Base-by-base conservation (phyloP, 2,329 filamentous ascomycete genomes). In the Paracamarosporium sp. region DNA sequence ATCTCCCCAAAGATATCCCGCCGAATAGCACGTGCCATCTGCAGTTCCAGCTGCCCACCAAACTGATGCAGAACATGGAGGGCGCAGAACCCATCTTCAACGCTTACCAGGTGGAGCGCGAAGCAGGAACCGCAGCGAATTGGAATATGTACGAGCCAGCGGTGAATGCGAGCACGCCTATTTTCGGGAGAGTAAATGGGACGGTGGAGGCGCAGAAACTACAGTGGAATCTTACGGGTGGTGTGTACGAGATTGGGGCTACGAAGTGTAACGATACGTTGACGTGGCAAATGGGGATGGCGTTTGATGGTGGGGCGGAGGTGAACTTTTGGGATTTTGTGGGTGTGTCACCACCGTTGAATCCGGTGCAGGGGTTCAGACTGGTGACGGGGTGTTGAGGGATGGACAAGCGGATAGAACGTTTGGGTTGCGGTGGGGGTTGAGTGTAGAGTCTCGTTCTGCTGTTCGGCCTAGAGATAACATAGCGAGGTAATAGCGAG, bases 251-350 rank as follows among this genome's bases (percentile, higher is more conserved):
- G 0, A 53, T 73, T 8, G 64, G 63, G 12, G 33, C 58, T 33
- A 61, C 57, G 33, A 41, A 40, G 13, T 74, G 70, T 36, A 70
- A 66, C 47, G 62, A 68, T 44, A 71, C 66, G 20, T 41, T 73
- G 50, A 71, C 69, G 12, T 73, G 72, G 44, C 65, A 69, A 53
- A 70, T 73, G 65, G 64, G 65, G 6, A 66, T 72, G 66, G 57
- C 59, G 31, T 69, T 60, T 24, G 50, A 70, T n/a, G 62, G 65
- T 8, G 44, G 24, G 8, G 55, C 50, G 13, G 15, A 45, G 38
- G 67, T 67, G 3, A 72, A 75, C 30, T 73, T 70, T 35, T 73
- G 65, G 72, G 60, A 65, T 22, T 75, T 70, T 36, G 40, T 57
- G 13, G 61, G 71, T 38, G 60, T 70, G 7, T 53, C 27, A 13